Evolutionary conservation across 2,329 filamentous ascomycete genomes (phyloP).

Genomic region (Diaporthe longicolla): DNA sequence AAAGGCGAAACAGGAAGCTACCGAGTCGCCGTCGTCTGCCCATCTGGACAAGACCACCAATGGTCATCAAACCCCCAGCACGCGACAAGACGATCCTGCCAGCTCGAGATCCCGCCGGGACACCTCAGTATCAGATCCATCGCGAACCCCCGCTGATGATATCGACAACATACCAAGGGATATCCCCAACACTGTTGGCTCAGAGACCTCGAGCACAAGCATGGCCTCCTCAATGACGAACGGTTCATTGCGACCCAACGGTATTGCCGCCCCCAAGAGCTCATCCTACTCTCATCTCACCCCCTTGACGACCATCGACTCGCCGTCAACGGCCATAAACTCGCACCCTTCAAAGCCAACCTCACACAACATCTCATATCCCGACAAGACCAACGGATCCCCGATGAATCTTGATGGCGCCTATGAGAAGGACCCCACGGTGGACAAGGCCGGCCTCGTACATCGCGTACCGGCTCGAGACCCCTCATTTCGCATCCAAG

Average conservation of each 20-base stretch:
- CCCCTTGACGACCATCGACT: slow-evolving; percentile 66
- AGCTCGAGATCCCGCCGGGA: slow-evolving; percentile 54
- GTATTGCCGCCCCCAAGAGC: slow-evolving; percentile 56
- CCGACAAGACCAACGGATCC: slow-evolving; percentile 53
- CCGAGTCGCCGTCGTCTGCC: slow-evolving; percentile 50
- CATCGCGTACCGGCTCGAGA: slow-evolving; percentile 71
- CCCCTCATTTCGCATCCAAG: slow-evolving; percentile 66
- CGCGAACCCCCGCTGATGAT: slow-evolving; percentile 64
- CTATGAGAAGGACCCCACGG: slow-evolving; percentile 51
- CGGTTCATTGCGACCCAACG: slow-evolving; percentile 56
- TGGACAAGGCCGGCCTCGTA: slow-evolving; percentile 51
- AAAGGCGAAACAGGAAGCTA: slow-evolving; percentile 67
- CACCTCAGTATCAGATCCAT: slow-evolving; percentile 53
- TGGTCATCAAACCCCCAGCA: slow-evolving; percentile 46
- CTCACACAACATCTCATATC: slow-evolving; percentile 66
- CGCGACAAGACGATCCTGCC: slow-evolving; percentile 47
- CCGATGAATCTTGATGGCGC: slow-evolving; percentile 49
- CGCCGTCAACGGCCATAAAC: slow-evolving; percentile 64
- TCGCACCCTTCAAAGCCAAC: slow-evolving; percentile 67
- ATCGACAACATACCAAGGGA: slow-evolving; percentile 74
- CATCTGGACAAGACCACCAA: slow-evolving; percentile 44
- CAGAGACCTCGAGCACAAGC: slow-evolving; percentile 79
- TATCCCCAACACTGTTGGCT: slow-evolving; percentile 78
- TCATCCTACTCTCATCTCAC: slow-evolving; percentile 62
- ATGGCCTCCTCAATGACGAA: slow-evolving; percentile 81